Percentiles rank a stretch among this genome's conserved stretches.
Conservation (phyloP, 495 filamentous ascomycete species). For the Aspergillus bertholletiae region DNA sequence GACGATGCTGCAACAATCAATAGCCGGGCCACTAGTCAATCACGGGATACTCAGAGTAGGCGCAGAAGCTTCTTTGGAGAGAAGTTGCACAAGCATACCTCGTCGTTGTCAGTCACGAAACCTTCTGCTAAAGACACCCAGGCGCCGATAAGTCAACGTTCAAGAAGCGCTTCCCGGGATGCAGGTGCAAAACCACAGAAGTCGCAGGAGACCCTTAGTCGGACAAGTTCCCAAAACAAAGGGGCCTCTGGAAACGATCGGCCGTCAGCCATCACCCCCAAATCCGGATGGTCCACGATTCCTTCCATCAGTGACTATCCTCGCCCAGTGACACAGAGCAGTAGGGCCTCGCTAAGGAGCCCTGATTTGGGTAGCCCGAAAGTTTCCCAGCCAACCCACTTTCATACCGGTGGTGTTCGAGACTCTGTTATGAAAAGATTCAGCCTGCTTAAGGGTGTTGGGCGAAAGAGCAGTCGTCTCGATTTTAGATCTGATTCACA, state of each 20-base stretch:
- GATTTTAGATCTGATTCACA: constrained; percentile 33
- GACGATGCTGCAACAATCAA: constrained; percentile 44
- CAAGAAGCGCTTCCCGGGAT: constrained; percentile 30
- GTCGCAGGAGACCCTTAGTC: constrained; percentile 34
- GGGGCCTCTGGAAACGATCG: constrained; percentile 17
- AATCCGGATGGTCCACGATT: constrained; percentile 38
- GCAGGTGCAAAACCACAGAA: constrained; percentile 29
- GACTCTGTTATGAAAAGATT: constrained; percentile 48
- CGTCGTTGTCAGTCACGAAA: constrained; percentile 30
- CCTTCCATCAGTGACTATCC: constrained; percentile 37
- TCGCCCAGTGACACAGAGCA: constrained; percentile 36
- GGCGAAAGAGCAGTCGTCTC: constrained; percentile 41
- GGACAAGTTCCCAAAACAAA: constrained; percentile 29
- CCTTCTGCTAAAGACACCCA: constrained; percentile 23
- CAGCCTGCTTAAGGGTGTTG: constrained; percentile 44
- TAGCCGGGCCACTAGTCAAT: constrained; percentile 39
- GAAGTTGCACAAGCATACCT: constrained; percentile 32
- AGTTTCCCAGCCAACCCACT: neutral
- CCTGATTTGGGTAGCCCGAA: constrained; percentile 3
- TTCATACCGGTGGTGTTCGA: constrained; percentile 25
- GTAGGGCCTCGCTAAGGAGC: constrained; percentile 14
- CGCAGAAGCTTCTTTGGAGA: constrained; percentile 44
- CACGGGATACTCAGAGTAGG: constrained; percentile 35
- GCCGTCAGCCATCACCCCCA: constrained; percentile 21
- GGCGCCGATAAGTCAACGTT: constrained; percentile 25